These are phyloP conservation scores for Colletotrichum sp. DNA, from an alignment of 2,329 filamentous ascomycete species.

Conservation along the genomic window DNA sequence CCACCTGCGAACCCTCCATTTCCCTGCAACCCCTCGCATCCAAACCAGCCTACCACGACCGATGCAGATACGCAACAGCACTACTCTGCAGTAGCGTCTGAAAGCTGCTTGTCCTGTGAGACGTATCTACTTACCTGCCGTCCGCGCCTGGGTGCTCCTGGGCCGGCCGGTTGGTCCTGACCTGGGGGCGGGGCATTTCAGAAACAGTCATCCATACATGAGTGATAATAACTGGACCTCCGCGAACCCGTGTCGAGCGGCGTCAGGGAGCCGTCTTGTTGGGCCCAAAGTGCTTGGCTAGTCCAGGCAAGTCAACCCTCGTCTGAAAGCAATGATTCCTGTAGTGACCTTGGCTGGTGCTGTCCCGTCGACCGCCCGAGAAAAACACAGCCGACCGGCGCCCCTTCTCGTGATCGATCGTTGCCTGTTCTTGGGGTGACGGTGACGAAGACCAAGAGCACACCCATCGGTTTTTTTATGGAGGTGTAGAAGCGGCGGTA, in stretches of 20 bases:
- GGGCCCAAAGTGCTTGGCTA: background rate
- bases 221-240: background rate
- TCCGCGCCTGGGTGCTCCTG: slow-evolving; percentile 16
- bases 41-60: background rate
- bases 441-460: slow-evolving; percentile 21
- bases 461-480: background rate
- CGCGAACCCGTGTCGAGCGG: background rate
- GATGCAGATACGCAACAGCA: background rate
- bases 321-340: background rate
- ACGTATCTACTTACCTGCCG: background rate
- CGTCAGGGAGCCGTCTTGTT: background rate
- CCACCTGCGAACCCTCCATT: slow-evolving; percentile 10
- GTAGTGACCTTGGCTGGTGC: background rate
- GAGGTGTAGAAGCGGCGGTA: background rate
- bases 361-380: background rate
- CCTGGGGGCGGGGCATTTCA: background rate
- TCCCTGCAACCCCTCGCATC: slow-evolving; percentile 16
- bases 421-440: slow-evolving; percentile 12
- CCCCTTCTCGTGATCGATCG: slow-evolving; percentile 3
- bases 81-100: background rate
- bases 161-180: slow-evolving; percentile 3
- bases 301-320: background rate
- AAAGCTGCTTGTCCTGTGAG: background rate
- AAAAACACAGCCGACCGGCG: background rate
- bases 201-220: background rate